Evolutionary conservation across 257 asterid species (phyloP), one percentile per base, ranked within the genome.

Genomic region (Primulina eburnea): DNA sequence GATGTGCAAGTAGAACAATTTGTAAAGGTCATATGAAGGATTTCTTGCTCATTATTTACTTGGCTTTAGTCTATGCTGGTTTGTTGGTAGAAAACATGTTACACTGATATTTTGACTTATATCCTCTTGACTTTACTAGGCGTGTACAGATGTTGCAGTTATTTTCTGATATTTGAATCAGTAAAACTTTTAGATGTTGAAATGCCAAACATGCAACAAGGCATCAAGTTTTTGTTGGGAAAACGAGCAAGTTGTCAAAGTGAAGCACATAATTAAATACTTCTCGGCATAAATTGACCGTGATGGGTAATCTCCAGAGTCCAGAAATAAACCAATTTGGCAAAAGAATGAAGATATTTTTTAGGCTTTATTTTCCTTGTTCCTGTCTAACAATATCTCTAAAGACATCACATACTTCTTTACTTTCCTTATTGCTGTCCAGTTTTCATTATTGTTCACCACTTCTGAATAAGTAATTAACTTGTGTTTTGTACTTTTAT

Each of bases 401-500:
- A 29, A 38, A 66, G 38, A 60, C 11, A 30, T 38, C 62, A 20
- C 14, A 61, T 30, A 47, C n/a, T 37, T 29, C 16, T 52, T 24
- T 24, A 24, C 26, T 24, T 24, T 24, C 26, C 26, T 24, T 24
- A 24, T 24, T 24, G 1, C 26, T 24, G 26, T 24, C 58, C 30
- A 14, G n/a, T 33, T 50, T 68, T 74, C 59, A 9, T 56, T 71
- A 21, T 61, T 40, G 43, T 43, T 65, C 62, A 60, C 20, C 63
- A 68, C 68, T 68, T 50, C 63, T 60, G 2, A 66, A 73, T 38
- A 28, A 55, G 52, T 50, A 50, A 58, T 32, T 56, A 59, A 71
- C 75, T 64, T 17, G 70, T 21, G 53, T 69, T 70, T 75, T 52
- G 60, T 65, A 11, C 57, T 57, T 80, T 70, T 57, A 26, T 67